These are phyloP conservation scores for Ochetophila trinervis DNA, from an alignment of 306 rosid genomes.

Conservation along the genomic window DNA sequence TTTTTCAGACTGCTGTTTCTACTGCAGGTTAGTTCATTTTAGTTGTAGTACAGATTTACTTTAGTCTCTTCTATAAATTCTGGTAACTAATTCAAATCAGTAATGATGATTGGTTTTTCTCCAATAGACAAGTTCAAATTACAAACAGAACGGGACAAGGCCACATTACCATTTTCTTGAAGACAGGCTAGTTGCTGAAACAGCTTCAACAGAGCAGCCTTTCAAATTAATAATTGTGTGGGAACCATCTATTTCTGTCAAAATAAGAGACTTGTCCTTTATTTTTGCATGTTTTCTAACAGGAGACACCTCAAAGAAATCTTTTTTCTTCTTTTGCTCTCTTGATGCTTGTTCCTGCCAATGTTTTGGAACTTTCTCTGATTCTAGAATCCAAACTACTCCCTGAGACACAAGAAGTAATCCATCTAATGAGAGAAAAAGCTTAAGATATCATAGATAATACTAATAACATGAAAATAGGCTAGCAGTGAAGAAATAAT, in stretches of 20 bases:
- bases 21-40: too few relatives aligned
- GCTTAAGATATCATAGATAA: conserved; percentile 1
- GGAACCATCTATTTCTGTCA: conserved; percentile 58
- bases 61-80: too few relatives aligned
- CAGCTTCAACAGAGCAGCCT: conserved; percentile 66
- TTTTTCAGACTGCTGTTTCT: too few relatives aligned
- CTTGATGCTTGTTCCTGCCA: conserved; percentile 38
- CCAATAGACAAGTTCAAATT: background rate
- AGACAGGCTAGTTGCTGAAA: conserved; percentile 62
- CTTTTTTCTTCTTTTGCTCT: conserved; percentile 60
- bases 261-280: conserved; percentile 42
- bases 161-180: conserved; percentile 78
- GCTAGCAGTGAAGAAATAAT: background rate
- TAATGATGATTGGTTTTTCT: too few relatives aligned
- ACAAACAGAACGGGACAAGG: background rate
- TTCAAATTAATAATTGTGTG: conserved; percentile 45
- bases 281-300: conserved; percentile 62
- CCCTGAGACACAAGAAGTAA: conserved; percentile 50
- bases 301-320: conserved; percentile 62
- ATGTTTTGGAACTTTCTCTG: conserved; percentile 52
- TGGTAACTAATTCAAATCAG: too few relatives aligned
- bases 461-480: background rate
- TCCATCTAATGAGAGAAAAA: conserved; percentile 14
- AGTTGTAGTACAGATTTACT: too few relatives aligned
- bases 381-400: conserved; percentile 73